Conservation (phyloP, 2,329 filamentous ascomycete species). For the Fulvia fulva region DNA sequence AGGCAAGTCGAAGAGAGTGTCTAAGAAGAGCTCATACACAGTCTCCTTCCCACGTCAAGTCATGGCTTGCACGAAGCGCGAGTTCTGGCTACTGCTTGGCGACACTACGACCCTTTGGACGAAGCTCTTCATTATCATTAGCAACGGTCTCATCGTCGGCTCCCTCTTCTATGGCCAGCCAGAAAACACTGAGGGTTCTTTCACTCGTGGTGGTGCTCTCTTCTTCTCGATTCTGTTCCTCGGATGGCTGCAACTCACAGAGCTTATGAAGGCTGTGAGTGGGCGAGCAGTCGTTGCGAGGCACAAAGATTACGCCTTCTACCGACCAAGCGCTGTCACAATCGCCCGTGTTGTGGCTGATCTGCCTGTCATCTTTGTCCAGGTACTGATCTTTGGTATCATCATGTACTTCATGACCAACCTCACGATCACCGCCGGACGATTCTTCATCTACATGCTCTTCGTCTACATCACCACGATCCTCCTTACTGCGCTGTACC, state of each 20-base stretch:
- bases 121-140: constrained; percentile 73
- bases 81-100: constrained; percentile 74
- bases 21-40: constrained; percentile 70
- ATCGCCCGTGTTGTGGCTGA: constrained; percentile 61
- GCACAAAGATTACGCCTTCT: constrained; percentile 66
- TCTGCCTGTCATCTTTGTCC: constrained; percentile 56
- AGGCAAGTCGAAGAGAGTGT: constrained; percentile 61
- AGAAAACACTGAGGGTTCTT: constrained; percentile 57
- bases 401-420: constrained; percentile 64
- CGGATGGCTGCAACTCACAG: constrained; percentile 68
- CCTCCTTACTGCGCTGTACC: constrained; percentile 60
- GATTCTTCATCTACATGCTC: constrained; percentile 64
- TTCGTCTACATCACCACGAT: constrained; percentile 62
- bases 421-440: constrained; percentile 55
- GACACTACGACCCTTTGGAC: constrained; percentile 72
- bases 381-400: constrained; percentile 58
- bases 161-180: constrained; percentile 71
- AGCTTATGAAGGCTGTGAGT: constrained; percentile 72
- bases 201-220: constrained; percentile 58
- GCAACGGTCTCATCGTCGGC: constrained; percentile 70
- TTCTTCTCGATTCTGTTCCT: constrained; percentile 67
- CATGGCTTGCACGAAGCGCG: constrained; percentile 62
- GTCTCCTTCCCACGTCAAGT: constrained; percentile 72
- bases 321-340: constrained; percentile 62
- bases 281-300: constrained; percentile 66